Evolutionary conservation across 106 monocot species (phyloP).

Genomic region (Dendrobium catenatum): DNA sequence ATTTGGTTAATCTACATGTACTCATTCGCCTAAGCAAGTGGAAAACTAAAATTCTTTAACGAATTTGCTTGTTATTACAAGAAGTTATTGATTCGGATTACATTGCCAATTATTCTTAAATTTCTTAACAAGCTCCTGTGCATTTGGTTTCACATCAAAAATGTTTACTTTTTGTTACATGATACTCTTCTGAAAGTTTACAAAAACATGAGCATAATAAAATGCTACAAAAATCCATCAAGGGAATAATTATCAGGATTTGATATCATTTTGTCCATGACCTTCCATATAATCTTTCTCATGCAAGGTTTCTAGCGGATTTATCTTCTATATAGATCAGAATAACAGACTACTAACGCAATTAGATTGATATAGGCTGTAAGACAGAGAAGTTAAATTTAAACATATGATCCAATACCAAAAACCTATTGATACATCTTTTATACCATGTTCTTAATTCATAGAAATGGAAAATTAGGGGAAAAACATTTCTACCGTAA

Average conservation of each 20-base stretch:
- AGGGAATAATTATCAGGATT: not conserved
- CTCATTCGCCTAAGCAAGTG: no score
- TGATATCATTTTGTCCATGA: not conserved
- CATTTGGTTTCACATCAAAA: not conserved
- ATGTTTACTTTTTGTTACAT: not conserved
- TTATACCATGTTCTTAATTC: not conserved
- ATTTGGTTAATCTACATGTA: no score
- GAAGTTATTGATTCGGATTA: no score
- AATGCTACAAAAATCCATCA: not conserved
- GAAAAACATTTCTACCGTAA: not conserved
- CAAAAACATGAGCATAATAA: not conserved
- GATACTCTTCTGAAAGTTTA: not conserved
- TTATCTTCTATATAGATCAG: not conserved
- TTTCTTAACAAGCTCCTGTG: no score
- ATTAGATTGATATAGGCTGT: not conserved
- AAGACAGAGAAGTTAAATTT: not conserved
- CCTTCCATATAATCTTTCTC: not conserved
- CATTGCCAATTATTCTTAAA: no score
- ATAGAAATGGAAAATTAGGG: not conserved
- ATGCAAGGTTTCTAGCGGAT: not conserved
- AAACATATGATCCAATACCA: not conserved
- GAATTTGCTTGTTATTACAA: no score
- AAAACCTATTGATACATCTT: not conserved
- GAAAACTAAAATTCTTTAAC: no score
- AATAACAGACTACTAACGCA: no score